Conservation (phyloP, 1,284 basidiomycete genomes). For the Rhizoctonia solani region DNA sequence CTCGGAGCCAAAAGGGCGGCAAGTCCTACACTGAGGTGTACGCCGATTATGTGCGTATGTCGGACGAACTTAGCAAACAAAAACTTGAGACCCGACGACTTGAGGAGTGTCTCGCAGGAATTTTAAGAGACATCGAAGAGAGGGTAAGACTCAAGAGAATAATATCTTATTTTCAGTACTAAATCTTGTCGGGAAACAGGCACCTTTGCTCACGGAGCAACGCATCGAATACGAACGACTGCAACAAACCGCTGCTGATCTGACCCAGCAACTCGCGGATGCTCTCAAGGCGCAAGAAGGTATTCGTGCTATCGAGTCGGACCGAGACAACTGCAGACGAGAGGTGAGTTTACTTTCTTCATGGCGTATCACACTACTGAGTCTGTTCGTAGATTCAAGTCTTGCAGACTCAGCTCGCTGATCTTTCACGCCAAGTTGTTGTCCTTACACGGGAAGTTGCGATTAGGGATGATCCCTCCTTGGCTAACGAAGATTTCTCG, state of each 20-base stretch:
- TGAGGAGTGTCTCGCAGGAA: constrained; percentile 70
- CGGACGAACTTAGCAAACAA: constrained; percentile 79
- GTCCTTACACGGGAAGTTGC: constrained; percentile 77
- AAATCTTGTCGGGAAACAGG: constrained; percentile 54
- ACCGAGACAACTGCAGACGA: constrained; percentile 56
- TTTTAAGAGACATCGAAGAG: constrained; percentile 87
- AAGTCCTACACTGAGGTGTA: constrained; percentile 91
- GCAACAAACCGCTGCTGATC: constrained; percentile 72
- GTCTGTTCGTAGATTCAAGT: constrained; percentile 69
- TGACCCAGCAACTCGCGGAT: constrained; percentile 77
- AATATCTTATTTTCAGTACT: background rate
- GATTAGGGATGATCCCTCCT: constrained; percentile 77
- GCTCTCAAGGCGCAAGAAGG: constrained; percentile 53
- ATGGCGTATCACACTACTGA: too few species aligned
- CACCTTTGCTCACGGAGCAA: constrained; percentile 85
- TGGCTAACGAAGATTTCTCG: constrained; percentile 73
- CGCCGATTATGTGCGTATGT: constrained; percentile 81
- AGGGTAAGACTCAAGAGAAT: constrained; percentile 58
- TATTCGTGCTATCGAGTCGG: constrained; percentile 42
- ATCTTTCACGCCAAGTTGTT: constrained; percentile 87
- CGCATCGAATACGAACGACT: constrained; percentile 82
- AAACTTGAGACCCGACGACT: constrained; percentile 80
- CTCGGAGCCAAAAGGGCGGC: constrained; percentile 73
- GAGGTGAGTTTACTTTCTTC: constrained; percentile 3
- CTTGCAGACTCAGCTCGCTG: constrained; percentile 77